phyloP scores from a whole-genome alignment of 331 rosid species.

The Quercus tomentella region DNA sequence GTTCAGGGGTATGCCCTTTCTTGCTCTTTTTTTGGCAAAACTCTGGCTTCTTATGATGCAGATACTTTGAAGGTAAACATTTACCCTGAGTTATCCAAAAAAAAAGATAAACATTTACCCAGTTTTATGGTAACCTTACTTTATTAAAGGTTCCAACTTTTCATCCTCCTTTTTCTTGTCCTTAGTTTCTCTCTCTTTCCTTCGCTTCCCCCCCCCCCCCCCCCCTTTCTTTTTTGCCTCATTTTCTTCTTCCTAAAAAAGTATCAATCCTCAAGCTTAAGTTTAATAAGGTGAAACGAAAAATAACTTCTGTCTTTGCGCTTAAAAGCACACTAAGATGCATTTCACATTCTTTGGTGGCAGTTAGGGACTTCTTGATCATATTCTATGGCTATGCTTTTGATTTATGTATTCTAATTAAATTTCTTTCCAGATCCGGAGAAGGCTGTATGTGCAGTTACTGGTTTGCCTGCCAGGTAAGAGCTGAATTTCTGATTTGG shows the following conservation, averaged over 20 bases:
- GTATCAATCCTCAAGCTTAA: not conserved
- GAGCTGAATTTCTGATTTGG: conserved; percentile 30
- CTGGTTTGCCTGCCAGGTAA: conserved; percentile 97
- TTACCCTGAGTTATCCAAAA: too few species aligned
- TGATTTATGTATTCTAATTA: not conserved
- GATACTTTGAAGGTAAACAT: too few species aligned
- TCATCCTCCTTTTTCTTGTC: not conserved
- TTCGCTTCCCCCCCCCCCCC: not conserved
- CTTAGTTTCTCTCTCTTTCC: not conserved
- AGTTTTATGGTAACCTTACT: not conserved
- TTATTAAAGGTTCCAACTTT: not conserved
- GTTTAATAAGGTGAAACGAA: not conserved
- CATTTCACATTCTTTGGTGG: conserved; percentile 11
- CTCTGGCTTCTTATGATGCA: too few species aligned
- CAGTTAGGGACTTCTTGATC: not conserved
- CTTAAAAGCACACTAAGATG: not conserved
- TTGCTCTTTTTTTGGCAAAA: too few species aligned
- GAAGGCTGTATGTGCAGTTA: conserved; percentile 72
- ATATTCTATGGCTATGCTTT: not conserved
- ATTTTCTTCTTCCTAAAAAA: not conserved
- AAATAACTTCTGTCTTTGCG: not conserved
- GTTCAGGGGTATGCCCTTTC: too few species aligned
- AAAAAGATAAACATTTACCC: not conserved
- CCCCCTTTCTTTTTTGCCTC: fast-evolving
- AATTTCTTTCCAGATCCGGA: conserved; percentile 69